Evolutionary conservation across 345 rosid species (phyloP), one percentile per base, ranked within the genome.

Genomic region (Boechera divaricarpa): DNA sequence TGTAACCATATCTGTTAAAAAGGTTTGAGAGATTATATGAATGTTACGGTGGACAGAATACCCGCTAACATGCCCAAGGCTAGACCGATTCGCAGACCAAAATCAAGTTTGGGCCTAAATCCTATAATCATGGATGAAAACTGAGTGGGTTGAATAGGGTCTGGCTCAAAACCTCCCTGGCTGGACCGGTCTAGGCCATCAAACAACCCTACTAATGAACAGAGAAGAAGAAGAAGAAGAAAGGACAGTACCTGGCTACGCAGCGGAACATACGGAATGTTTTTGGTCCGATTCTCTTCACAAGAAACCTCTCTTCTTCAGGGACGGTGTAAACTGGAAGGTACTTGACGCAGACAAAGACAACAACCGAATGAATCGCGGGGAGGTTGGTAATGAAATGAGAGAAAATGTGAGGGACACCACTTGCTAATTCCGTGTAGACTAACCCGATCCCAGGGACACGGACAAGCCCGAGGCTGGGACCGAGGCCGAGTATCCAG

Each of bases 401-500:
- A 70, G 94, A 91, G 80, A 91, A 91, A 49, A 91, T 91, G 75
- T 77, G 97, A 38, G 97, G 97, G 29, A 91, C 92, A 18, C 97
- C 97, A 12, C 94, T 89, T 2, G 94, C 84, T 66, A 91, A 82
- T 72, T 91, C 94, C 0, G 97, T 87, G 86, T 91, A 89, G 70
- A 91, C 94, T 11, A 91, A 82, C n/a, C 97, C 97, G 3, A 85
- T 81, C 48, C 94, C 97, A 0, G 97, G 94, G 59, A 91, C 97
- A 49, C 94, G 86, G n/a, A 91, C 94, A n/a, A 91, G 88, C 53
- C 97, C 94, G 18, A 91, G 81, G 76, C 94, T 91, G 18, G 97
- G 97, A 47, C 97, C 97, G n/a, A 91, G 90, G 29, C 97, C 92
- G 1, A 91, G 87, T 53, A 91, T 83, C 97, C 97, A 91, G 9